These are phyloP conservation scores for Fusarium tanahbumbuense DNA, from an alignment of 2,329 filamentous ascomycete genomes.

Conservation along the genomic window DNA sequence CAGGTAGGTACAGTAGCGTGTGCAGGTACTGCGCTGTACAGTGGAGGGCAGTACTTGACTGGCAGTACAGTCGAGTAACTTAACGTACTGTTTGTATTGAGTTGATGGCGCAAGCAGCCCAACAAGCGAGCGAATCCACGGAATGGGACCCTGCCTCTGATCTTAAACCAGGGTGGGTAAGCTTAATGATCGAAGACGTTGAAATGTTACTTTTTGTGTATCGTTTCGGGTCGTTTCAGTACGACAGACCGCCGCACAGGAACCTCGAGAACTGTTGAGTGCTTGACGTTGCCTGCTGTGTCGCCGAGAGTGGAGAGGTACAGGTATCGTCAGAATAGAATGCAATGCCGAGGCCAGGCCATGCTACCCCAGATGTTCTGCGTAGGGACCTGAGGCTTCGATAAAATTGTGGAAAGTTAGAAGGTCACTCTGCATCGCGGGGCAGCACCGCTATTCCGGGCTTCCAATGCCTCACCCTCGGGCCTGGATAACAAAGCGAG, in stretches of 20 bases:
- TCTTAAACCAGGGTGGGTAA: conserved; percentile 41
- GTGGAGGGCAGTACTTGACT: neutral
- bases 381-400: conserved; percentile 7
- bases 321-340: conserved; percentile 31
- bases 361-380: conserved; percentile 49
- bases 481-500: conserved; percentile 9
- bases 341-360: conserved; percentile 14
- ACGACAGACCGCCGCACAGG: neutral
- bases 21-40: conserved; percentile 4
- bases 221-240: neutral
- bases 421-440: conserved; percentile 25
- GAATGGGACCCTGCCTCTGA: conserved; percentile 36
- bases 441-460: conserved; percentile 31
- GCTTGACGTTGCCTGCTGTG: conserved; percentile 1
- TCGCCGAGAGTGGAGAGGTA: conserved; percentile 36
- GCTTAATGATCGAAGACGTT: conserved; percentile 32
- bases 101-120: conserved; percentile 44
- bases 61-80: neutral
- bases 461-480: conserved; percentile 34
- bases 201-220: conserved; percentile 17
- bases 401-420: conserved; percentile 15
- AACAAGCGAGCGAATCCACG: conserved; percentile 25
- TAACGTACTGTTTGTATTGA: conserved; percentile 15
- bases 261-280: conserved; percentile 15
- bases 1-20: neutral